Percentiles rank a stretch among this genome's conserved stretches.
Evolutionary conservation across 352 stramenopile genomes (phyloP).

Genomic region (Globisporangium acanthophoron): DNA sequence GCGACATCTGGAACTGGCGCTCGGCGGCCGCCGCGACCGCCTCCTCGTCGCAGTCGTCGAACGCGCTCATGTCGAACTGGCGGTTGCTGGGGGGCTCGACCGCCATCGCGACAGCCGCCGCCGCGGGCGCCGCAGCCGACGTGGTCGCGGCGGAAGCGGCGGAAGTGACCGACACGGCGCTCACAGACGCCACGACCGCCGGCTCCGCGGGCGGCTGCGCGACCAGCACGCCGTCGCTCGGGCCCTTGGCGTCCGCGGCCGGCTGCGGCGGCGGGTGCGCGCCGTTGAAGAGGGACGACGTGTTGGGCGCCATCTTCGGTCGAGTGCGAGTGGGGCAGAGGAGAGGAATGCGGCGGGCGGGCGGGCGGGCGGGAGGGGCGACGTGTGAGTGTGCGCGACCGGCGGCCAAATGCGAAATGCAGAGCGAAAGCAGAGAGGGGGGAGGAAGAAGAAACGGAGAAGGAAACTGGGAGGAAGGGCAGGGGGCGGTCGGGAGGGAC

Average conservation of each 20-base stretch:
- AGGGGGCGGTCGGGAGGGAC: background rate
- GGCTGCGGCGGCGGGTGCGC: constrained; percentile 21
- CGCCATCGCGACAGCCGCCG: no score
- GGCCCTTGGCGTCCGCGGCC: constrained; percentile 17
- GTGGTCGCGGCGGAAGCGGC: background rate
- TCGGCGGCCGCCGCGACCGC: constrained; percentile 9
- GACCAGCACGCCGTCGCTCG: constrained; percentile 23
- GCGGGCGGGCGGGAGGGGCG: background rate
- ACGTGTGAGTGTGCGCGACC: constrained; percentile 2
- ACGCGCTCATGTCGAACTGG: background rate
- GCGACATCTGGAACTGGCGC: constrained; percentile 16
- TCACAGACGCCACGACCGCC: constrained; percentile 12
- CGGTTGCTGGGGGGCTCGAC: background rate
- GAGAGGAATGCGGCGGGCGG: constrained; percentile 1
- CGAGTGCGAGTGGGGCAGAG: background rate
- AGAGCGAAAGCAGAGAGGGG: background rate
- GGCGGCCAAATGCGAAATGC: constrained; percentile 16
- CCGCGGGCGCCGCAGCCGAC: background rate
- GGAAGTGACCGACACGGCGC: no score
- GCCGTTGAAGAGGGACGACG: constrained; percentile 58
- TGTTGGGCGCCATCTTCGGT: constrained; percentile 43
- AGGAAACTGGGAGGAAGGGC: constrained; percentile 9
- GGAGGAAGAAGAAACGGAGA: constrained; percentile 8
- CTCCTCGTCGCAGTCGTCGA: background rate
- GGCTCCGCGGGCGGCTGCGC: constrained; percentile 27